Evolutionary conservation across 2,329 filamentous ascomycete species (phyloP).

Genomic region (Arthrinium phaeospermum): DNA sequence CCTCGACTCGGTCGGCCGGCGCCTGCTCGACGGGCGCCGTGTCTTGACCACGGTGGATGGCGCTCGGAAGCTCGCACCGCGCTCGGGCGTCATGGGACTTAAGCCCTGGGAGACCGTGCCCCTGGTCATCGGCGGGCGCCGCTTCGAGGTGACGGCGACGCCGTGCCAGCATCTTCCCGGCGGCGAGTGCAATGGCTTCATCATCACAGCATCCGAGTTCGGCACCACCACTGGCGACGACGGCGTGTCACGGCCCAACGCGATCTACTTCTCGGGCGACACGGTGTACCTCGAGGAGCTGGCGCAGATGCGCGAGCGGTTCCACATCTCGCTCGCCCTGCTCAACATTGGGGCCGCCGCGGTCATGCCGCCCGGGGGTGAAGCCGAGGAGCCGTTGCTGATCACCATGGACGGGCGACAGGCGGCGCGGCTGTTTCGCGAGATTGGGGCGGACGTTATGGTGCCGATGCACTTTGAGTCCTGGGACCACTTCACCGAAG

Average conservation of each 20-base stretch:
- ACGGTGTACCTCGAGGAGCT: slow-evolving; percentile 53
- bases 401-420: slow-evolving; percentile 53
- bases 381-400: slow-evolving; percentile 34
- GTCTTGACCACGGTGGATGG: background rate
- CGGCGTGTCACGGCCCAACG: slow-evolving; percentile 42
- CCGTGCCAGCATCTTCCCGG: slow-evolving; percentile 21
- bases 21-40: slow-evolving; percentile 49
- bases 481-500: slow-evolving; percentile 51
- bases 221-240: slow-evolving; percentile 39
- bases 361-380: slow-evolving; percentile 28
- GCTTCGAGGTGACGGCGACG: slow-evolving; percentile 24
- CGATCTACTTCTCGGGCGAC: slow-evolving; percentile 55
- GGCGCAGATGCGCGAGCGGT: slow-evolving; percentile 39
- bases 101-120: background rate
- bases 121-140: background rate
- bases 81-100: background rate
- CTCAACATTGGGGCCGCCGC: slow-evolving; percentile 48
- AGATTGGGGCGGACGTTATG: slow-evolving; percentile 46
- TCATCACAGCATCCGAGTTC: slow-evolving; percentile 44
- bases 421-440: slow-evolving; percentile 44
- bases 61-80: background rate
- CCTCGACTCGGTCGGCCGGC: slow-evolving; percentile 51
- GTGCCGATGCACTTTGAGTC: slow-evolving; percentile 55
- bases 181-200: slow-evolving; percentile 40
- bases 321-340: slow-evolving; percentile 45